Conservation (phyloP, 2,329 filamentous ascomycete species). For the Dactylellina haptotyla region DNA sequence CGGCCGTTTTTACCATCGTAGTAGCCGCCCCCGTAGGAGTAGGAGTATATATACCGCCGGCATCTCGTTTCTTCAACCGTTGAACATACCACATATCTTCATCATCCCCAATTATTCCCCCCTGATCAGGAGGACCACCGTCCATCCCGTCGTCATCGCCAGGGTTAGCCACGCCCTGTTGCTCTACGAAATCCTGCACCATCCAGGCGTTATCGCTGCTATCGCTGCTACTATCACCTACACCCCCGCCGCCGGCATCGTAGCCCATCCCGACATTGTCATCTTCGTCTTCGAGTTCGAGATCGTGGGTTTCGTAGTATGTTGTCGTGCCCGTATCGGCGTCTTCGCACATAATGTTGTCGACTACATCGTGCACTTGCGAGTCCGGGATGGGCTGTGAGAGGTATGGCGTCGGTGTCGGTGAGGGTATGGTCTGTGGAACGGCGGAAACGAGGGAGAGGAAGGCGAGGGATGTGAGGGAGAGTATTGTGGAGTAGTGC, state of each 20-base stretch:
- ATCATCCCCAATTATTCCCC: background rate
- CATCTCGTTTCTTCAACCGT: background rate
- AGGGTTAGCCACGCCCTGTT: too few species aligned
- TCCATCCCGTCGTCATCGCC: background rate
- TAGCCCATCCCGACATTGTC: background rate
- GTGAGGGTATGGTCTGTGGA: background rate
- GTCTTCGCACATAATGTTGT: constrained; percentile 1
- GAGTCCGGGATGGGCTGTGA: background rate
- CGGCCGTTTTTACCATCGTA: too few species aligned
- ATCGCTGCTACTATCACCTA: background rate
- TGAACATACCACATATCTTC: too few species aligned
- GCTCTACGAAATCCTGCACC: too few species aligned
- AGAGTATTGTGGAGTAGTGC: constrained; percentile 3
- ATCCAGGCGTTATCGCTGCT: background rate
- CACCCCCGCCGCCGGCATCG: background rate
- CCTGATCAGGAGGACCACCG: background rate
- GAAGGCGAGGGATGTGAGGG: background rate
- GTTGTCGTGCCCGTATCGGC: background rate
- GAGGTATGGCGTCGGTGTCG: background rate
- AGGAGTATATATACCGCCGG: too few species aligned
- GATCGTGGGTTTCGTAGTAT: background rate
- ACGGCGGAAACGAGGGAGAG: background rate
- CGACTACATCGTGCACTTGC: constrained; percentile 3
- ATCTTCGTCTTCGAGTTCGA: background rate
- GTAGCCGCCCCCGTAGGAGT: background rate